phyloP scores from a whole-genome alignment of 257 asterid genomes.

The Perilla frutescens region DNA sequence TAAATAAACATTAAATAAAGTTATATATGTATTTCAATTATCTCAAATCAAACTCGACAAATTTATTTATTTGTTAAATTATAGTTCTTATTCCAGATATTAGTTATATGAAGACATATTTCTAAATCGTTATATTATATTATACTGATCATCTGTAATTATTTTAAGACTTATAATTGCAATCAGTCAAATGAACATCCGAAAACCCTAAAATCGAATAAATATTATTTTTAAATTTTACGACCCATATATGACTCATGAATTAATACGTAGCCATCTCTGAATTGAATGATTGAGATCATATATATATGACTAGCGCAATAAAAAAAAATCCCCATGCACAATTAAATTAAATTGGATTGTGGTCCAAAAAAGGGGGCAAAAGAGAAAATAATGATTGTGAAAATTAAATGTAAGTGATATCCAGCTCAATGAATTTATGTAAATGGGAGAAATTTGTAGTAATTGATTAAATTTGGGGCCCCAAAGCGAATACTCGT shows the following conservation, averaged over 20 bases:
- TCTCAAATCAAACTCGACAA: too few species aligned
- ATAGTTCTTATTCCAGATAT: too few species aligned
- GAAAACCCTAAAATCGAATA: not conserved
- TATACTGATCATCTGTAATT: too few species aligned
- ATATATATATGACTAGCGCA: not conserved
- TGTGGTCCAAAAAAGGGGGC: slow-evolving; percentile 31
- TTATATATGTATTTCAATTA: too few species aligned
- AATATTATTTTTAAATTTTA: too few species aligned
- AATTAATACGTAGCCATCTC: too few species aligned
- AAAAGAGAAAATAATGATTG: slow-evolving; percentile 32
- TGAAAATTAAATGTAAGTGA: slow-evolving; percentile 26
- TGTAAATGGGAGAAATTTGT: slow-evolving; percentile 10
- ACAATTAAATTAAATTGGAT: not conserved
- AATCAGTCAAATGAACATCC: not conserved
- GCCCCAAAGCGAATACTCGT: slow-evolving; percentile 35
- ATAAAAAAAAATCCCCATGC: not conserved
- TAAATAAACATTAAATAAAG: too few species aligned
- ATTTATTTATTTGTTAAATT: not conserved
- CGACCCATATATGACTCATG: too few species aligned
- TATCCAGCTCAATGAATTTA: slow-evolving; percentile 38
- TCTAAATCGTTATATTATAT: too few species aligned
- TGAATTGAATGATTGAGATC: not conserved
- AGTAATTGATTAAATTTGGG: slow-evolving; percentile 36
- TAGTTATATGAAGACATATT: too few species aligned
- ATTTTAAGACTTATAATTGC: not conserved